phyloP scores from a whole-genome alignment of 2,329 filamentous ascomycete species.

The Phaeosphaeriaceae sp. region DNA sequence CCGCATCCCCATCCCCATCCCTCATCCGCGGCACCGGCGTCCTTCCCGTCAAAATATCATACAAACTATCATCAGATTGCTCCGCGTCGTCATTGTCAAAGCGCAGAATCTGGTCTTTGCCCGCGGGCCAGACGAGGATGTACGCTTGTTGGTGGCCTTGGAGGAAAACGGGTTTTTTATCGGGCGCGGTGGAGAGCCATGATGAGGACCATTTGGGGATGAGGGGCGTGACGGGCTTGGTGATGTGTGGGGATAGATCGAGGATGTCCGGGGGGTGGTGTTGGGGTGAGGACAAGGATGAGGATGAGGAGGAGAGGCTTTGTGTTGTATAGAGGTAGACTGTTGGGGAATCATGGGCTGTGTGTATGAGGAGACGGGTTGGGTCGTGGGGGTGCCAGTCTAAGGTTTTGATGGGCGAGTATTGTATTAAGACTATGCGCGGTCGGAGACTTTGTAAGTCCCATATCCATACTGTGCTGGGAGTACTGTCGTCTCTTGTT shows the following conservation, averaged over 20 bases:
- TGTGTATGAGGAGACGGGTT: slow-evolving; percentile 51
- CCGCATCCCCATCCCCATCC: slow-evolving; percentile 16
- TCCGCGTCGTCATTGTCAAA: slow-evolving; percentile 41
- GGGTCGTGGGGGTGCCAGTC: slow-evolving; percentile 52
- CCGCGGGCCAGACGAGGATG: slow-evolving; percentile 51
- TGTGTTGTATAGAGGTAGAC: slow-evolving; percentile 49
- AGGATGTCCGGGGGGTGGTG: slow-evolving; percentile 35
- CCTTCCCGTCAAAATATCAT: slow-evolving; percentile 56
- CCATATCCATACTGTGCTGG: slow-evolving; percentile 58
- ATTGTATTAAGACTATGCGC: slow-evolving; percentile 52
- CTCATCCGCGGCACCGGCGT: slow-evolving; percentile 47
- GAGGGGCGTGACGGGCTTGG: slow-evolving; percentile 28
- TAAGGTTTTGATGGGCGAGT: slow-evolving; percentile 51
- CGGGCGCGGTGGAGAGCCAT: slow-evolving; percentile 34
- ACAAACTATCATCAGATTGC: slow-evolving; percentile 55
- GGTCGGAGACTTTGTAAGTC: slow-evolving; percentile 48
- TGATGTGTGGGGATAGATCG: slow-evolving; percentile 25
- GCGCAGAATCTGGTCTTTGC: slow-evolving; percentile 42
- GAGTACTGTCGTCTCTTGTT: slow-evolving; percentile 47
- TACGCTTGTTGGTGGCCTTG: slow-evolving; percentile 48
- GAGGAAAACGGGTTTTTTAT: slow-evolving; percentile 46
- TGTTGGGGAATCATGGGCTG: slow-evolving; percentile 47
- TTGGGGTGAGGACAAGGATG: slow-evolving; percentile 12
- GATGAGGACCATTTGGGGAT: slow-evolving; percentile 28
- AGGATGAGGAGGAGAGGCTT: slow-evolving; percentile 19